Conservation (phyloP, 2,329 filamentous ascomycete genomes). For the Fusarium pseudograminearum region DNA sequence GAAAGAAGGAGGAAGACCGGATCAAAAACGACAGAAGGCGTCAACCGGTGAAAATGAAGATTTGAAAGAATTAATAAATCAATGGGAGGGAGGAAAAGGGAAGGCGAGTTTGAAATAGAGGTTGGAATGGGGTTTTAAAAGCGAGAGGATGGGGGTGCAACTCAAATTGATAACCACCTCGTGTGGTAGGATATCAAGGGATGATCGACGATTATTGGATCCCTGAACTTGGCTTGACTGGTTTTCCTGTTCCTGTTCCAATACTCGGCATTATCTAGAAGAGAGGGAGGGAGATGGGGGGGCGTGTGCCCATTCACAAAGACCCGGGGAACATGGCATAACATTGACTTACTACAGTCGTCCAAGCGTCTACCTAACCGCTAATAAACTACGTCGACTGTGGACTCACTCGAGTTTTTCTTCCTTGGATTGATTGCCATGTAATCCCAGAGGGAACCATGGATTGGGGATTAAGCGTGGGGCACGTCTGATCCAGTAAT, state of each 20-base stretch:
- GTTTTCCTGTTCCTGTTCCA: slow-evolving; percentile 2
- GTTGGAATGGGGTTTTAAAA: slow-evolving; percentile 46
- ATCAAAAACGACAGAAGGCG: slow-evolving; percentile 28
- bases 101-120: slow-evolving; percentile 34
- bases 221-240: slow-evolving; percentile 7
- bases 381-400: slow-evolving; percentile 7
- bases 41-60: slow-evolving; percentile 39
- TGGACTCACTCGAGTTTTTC: slow-evolving; percentile 12
- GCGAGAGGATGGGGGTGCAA: slow-evolving; percentile 18
- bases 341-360: background rate
- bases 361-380: background rate
- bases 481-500: slow-evolving; percentile 45
- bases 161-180: slow-evolving; percentile 9
- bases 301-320: slow-evolving; percentile 7
- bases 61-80: slow-evolving; percentile 25
- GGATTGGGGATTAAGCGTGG: slow-evolving; percentile 44
- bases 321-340: background rate
- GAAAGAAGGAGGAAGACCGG: slow-evolving; percentile 44
- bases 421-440: slow-evolving; percentile 31
- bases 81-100: slow-evolving; percentile 40
- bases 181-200: slow-evolving; percentile 27
- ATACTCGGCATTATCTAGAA: slow-evolving; percentile 20
- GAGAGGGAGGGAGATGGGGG: background rate
- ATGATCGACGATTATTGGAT: slow-evolving; percentile 30
- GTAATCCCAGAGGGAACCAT: slow-evolving; percentile 31